These are phyloP conservation scores for Lunularia cruciata DNA, from an alignment of 225 moss, liverwort and hornwort genomes.

Conservation along the genomic window DNA sequence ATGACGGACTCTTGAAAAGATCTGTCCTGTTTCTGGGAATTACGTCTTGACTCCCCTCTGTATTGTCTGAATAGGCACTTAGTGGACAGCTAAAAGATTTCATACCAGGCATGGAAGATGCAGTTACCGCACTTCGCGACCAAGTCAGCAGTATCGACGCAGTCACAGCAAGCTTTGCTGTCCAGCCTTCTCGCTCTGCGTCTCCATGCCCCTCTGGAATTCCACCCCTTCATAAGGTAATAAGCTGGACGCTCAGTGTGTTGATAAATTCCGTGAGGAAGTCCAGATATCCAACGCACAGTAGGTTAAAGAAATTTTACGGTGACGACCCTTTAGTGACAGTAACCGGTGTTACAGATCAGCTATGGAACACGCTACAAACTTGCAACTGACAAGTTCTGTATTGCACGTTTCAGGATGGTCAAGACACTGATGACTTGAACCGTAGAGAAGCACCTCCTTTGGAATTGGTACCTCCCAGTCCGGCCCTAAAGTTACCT, in stretches of 20 bases:
- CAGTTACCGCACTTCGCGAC: slow-evolving; percentile 69
- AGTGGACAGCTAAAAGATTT: slow-evolving; percentile 80
- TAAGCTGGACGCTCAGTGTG: neutral
- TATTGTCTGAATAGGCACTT: slow-evolving; percentile 50
- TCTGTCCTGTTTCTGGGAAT: too few relatives aligned
- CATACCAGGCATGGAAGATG: slow-evolving; percentile 87
- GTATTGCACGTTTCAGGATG: slow-evolving; percentile 24
- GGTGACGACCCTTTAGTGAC: neutral
- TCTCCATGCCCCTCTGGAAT: slow-evolving; percentile 35
- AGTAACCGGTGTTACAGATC: too few relatives aligned
- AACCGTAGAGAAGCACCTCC: slow-evolving; percentile 27
- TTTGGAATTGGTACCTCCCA: slow-evolving; percentile 48
- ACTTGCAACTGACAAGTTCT: neutral
- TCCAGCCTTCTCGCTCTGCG: slow-evolving; percentile 37
- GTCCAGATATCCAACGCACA: neutral
- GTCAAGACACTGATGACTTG: slow-evolving; percentile 20
- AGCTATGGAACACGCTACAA: neutral
- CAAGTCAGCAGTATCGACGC: slow-evolving; percentile 68
- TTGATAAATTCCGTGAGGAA: neutral
- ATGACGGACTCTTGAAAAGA: too few relatives aligned
- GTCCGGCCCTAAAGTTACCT: slow-evolving; percentile 45
- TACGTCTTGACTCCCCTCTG: too few relatives aligned
- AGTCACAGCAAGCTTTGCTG: slow-evolving; percentile 55
- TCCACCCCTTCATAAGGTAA: slow-evolving; percentile 28
- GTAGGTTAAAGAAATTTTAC: neutral